Base-by-base conservation (phyloP, 306 rosid species). In the Cotoneaster glaucophyllus region DNA sequence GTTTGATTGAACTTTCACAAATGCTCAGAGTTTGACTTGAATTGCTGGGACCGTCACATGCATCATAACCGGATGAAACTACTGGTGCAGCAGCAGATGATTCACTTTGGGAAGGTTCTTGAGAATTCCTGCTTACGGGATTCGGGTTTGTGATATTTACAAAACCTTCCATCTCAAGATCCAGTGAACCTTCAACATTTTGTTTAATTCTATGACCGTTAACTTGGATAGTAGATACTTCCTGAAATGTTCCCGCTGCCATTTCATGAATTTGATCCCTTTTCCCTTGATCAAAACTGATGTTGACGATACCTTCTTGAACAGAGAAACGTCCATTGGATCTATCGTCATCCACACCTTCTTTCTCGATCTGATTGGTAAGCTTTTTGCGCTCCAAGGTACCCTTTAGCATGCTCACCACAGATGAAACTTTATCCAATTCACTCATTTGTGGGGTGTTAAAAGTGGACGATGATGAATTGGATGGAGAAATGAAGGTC, bases 51-150 rank as follows among this genome's bases (percentile, higher is more conserved):
- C 90, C 98, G 58, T 91, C 98, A 79, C 90, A 85, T 57, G 90
- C 90, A 71, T 94, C 98, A 77, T 88, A 81, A 43, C 98, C 97
- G 34, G 97, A 86, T 71, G 98, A 94, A 63, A 87, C 81, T 39
- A 87, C 91, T 5, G 96, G 96, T 41, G 96, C 96, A 69, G 96
- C 98, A 59, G 90, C 93, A 77, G 98, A 94, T 22, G 98, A 91
- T 87, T 94, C 98, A 48, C 97, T 91, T 81, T 90, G 98, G 75
- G 97, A 91, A 75, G 91, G 95, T 80, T 91, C 98, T 63, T 71
- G 86, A 8, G 98, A 91, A 85, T 77, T 86, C 73, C 84, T 79
- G 74, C 93, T 84, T 4, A 73, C 39, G 24, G 87, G 88, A 44
- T 84, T 74, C 22, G 81, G 89, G 80, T 84, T 90, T 66, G 76